Percentiles rank a stretch among this genome's conserved stretches.
phyloP scores from a whole-genome alignment of 1,139 yeast genomes.

The Candida mesenterica region DNA sequence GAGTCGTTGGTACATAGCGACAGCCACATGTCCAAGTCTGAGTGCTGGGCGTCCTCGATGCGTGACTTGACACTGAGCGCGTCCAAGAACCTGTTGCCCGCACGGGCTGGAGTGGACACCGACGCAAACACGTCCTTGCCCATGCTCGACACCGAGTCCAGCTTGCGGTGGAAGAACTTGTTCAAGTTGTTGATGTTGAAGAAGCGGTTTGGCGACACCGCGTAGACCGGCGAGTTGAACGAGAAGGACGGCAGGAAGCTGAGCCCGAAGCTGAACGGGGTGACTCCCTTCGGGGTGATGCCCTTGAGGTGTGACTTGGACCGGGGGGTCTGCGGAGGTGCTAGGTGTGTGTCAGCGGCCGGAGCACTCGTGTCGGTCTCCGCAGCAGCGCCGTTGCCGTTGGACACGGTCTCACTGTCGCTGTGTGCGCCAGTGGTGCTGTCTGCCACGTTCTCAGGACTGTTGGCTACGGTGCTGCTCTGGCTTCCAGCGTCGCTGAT shows the following conservation, averaged over 20 bases:
- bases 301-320: slow-evolving; percentile 2
- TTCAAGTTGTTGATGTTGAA: slow-evolving; percentile 26
- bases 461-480: too few relatives aligned
- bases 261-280: slow-evolving; percentile 43
- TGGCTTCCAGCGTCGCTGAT: too few relatives aligned
- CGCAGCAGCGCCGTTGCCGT: too few relatives aligned
- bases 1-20: slow-evolving; percentile 23
- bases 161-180: slow-evolving; percentile 11
- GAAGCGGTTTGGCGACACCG: slow-evolving; percentile 40
- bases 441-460: too few relatives aligned
- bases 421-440: too few relatives aligned
- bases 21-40: slow-evolving; percentile 29
- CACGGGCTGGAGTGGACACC: slow-evolving; percentile 5
- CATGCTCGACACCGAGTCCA: slow-evolving; percentile 9
- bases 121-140: slow-evolving; percentile 10
- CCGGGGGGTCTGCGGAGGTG: slow-evolving; percentile 33
- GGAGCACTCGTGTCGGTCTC: background rate
- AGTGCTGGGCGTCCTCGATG: slow-evolving; percentile 11
- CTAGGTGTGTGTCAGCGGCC: background rate
- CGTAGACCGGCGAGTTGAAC: slow-evolving; percentile 36
- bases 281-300: slow-evolving; percentile 13
- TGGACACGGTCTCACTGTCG: too few relatives aligned
- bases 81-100: slow-evolving; percentile 19
- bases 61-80: slow-evolving; percentile 13
- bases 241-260: slow-evolving; percentile 47